Percentiles rank a stretch among this genome's conserved stretches.
These are phyloP conservation scores for Clathrospora elynae DNA, from an alignment of 2,329 filamentous ascomycete species.

Conservation along the genomic window DNA sequence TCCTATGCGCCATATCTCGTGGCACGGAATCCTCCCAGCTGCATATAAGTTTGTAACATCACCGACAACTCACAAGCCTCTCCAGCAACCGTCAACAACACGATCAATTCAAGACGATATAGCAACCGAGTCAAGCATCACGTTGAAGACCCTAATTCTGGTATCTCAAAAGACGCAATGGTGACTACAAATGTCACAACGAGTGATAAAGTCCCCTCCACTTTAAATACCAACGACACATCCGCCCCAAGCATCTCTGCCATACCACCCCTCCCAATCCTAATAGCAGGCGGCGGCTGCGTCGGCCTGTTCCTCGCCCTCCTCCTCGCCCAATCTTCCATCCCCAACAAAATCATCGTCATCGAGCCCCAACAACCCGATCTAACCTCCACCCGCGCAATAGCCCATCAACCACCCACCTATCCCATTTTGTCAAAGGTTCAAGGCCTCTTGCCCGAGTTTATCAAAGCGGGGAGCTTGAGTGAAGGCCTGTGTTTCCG, in stretches of 20 bases:
- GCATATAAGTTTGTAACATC: too few relatives aligned
- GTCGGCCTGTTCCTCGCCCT: slow-evolving; percentile 51
- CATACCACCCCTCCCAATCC: slow-evolving; percentile 33
- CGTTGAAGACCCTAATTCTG: too few relatives aligned
- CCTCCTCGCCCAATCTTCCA: slow-evolving; percentile 43
- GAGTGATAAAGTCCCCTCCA: too few relatives aligned
- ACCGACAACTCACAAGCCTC: too few relatives aligned
- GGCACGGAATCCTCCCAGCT: too few relatives aligned
- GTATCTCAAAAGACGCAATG: too few relatives aligned
- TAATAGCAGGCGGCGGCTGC: slow-evolving; percentile 50
- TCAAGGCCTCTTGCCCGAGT: slow-evolving; percentile 44
- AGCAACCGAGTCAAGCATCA: too few relatives aligned
- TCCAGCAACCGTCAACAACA: too few relatives aligned
- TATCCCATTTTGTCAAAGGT: slow-evolving; percentile 48
- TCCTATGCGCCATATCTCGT: too few relatives aligned
- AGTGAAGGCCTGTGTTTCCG: slow-evolving; percentile 39
- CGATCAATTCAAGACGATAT: too few relatives aligned
- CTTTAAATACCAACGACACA: background rate
- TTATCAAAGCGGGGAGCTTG: slow-evolving; percentile 35
- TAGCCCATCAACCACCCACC: slow-evolving; percentile 51
- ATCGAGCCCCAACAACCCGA: slow-evolving; percentile 35
- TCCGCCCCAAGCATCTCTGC: background rate
- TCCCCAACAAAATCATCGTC: slow-evolving; percentile 45
- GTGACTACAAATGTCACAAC: too few relatives aligned
- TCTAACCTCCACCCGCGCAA: slow-evolving; percentile 47